Evolutionary conservation across 495 filamentous ascomycete genomes (phyloP), one percentile per base, ranked within the genome.

Genomic region (Filosporella fistucella): DNA sequence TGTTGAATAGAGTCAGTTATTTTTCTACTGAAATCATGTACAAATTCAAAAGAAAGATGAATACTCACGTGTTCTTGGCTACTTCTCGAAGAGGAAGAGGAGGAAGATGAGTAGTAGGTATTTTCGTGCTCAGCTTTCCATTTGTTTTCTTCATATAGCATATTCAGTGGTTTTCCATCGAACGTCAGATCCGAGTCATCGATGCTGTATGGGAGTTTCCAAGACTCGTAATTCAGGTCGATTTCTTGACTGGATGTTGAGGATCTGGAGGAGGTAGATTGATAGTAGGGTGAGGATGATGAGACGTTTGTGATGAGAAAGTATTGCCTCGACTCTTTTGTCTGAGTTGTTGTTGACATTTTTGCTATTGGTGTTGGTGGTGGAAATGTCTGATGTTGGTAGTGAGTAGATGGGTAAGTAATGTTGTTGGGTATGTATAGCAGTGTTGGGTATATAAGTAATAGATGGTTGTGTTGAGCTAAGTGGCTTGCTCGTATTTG

Each of bases 131-230:
- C 55, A 1, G 42, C 51, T 14, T 13, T 54, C 35, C 62, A 63
- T 10, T 69, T 57, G 37, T 76, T 74, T 56, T 77, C 74, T 57
- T 79, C 75, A 53, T 77, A 76, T 65, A 74, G 74, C 9, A 70
- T 56, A 58, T 73, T 74, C 30, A 79, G 44, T 20, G 73, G 68
- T 63, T 79, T 77, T 34, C 75, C 75, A 32, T 74, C 72, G 43
- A 77, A 79, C 65, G 67, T 79, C 23, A 79, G 58, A 52, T 79
- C 75, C 21, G 72, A 69, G 52, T 79, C 75, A 22, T 79, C 73
- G 56, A 79, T 79, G 38, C 68, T 67, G 35, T 70, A 76, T 6
- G 73, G 67, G 14, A 70, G 57, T 64, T 70, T 67, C 75, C 75
- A 79, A 12, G 43, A 46, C 23, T 51, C 35, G 8, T 41, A 35